phyloP scores from a whole-genome alignment of 345 rosid genomes.

The Dipteronia sinensis region DNA sequence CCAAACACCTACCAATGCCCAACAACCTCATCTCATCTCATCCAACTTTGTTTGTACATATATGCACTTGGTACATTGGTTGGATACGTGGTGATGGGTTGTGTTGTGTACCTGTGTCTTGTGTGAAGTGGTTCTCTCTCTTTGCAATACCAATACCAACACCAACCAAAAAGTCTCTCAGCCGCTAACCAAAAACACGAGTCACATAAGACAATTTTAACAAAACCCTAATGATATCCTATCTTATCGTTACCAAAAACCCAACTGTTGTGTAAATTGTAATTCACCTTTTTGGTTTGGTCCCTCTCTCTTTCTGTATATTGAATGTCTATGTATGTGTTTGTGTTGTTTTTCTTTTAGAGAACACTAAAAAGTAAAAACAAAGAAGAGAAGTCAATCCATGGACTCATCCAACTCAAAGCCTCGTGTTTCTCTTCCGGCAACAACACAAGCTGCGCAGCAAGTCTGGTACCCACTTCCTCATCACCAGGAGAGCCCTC shows the following conservation, averaged over 20 bases:
- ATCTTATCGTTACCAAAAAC: background rate
- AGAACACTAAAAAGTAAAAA: background rate
- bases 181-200: too few species aligned
- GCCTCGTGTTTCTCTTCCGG: constrained; percentile 32
- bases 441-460: constrained; percentile 30
- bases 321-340: background rate
- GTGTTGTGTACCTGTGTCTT: background rate
- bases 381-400: background rate
- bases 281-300: constrained; percentile 5
- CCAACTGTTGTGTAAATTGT: background rate
- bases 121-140: too few species aligned
- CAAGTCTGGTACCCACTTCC: background rate
- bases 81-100: background rate
- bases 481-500: constrained; percentile 9
- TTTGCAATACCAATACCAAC: too few species aligned
- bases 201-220: background rate
- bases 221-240: constrained; percentile 8
- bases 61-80: too few species aligned
- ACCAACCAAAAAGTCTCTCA: too few species aligned
- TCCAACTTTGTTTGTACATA: too few species aligned
- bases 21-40: too few species aligned
- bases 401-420: constrained; percentile 40
- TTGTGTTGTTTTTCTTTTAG: background rate
- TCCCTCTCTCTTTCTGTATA: background rate
- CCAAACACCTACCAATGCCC: too few species aligned